These are phyloP conservation scores for Aspergillus glaucus DNA, from an alignment of 2,329 filamentous ascomycete species.

Conservation along the genomic window DNA sequence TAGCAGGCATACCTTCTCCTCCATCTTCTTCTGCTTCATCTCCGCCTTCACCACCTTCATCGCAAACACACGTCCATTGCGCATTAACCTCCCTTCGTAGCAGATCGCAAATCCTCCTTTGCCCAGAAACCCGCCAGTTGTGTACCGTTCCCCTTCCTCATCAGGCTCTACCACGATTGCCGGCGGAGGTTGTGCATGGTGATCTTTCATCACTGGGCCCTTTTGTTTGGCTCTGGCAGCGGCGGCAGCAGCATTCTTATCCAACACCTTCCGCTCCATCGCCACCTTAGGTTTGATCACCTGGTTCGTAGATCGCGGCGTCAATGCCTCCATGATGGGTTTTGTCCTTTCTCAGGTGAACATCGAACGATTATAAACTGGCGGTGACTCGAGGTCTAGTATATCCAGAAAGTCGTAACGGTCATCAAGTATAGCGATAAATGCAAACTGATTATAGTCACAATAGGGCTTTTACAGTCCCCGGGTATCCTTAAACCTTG, in stretches of 20 bases:
- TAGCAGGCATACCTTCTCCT: constrained; percentile 39
- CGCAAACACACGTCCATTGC: constrained; percentile 42
- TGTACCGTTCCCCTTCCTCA: constrained; percentile 39
- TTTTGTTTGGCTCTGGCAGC: constrained; percentile 23
- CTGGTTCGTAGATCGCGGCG: constrained; percentile 44
- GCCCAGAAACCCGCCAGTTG: constrained; percentile 41
- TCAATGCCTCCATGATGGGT: constrained; percentile 43
- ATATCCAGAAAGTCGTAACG: constrained; percentile 10
- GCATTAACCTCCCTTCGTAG: constrained; percentile 41
- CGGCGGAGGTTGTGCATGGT: constrained; percentile 42
- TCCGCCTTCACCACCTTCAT: constrained; percentile 47
- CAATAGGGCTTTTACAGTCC: constrained; percentile 1
- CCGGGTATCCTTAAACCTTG: constrained; percentile 3
- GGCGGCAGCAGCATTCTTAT: constrained; percentile 29
- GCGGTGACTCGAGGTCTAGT: constrained; percentile 1
- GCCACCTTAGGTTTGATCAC: constrained; percentile 37
- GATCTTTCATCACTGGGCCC: constrained; percentile 29
- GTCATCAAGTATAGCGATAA: constrained; percentile 15
- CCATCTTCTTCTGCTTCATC: constrained; percentile 47
- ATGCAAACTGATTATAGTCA: constrained; percentile 4
- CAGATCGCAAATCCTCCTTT: constrained; percentile 48
- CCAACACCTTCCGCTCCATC: constrained; percentile 33
- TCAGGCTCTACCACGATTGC: constrained; percentile 40
- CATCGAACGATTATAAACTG: constrained; percentile 18
- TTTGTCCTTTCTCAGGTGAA: constrained; percentile 3